Evolutionary conservation across 2,329 filamentous ascomycete genomes (phyloP), one percentile per base, ranked within the genome.

Genomic region (Balansia obtecta): DNA sequence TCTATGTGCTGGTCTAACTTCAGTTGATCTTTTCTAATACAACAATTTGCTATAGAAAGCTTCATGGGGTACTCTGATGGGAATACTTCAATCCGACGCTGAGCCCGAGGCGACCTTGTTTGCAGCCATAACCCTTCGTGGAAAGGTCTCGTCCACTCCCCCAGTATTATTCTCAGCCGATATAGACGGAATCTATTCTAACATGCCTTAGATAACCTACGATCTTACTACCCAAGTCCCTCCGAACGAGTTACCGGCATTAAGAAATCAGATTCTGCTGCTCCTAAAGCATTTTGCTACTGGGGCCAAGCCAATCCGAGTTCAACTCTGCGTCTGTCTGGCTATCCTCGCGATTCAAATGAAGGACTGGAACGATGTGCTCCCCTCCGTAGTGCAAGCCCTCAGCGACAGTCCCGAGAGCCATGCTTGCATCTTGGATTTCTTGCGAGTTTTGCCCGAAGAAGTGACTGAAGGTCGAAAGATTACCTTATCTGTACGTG

Each of bases 391-490:
- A 46, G 86, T 95, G 49, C 77, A 82, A 50, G 79, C 86, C 42
- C 79, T 97, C 51, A 85, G 86, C 57, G 80, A 79, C 65, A 85
- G 86, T 62, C 80, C 85, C 53, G 81, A 83, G 63, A 88, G 85
- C 65, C 82, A 93, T 61, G 82, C 89, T 57, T 93, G 86, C 67
- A 86, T 97, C 61, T 76, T 98, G 63, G 93, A 98, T 68, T 98
- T 98, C 68, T 77, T 98, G 57, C 89, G 88, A 68, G 90, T 98
- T 61, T 82, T 98, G 57, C 93, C 93, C 51, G 93, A 98, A 76
- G 93, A 98, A 78, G 93, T 98, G 64, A 97, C 88, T 60, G 91
- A 98, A 77, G 93, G 93, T 72, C 88, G 93, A 72, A 98, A 97
- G 75, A 96, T 98, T 78, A 95, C 89, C 77, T 79, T 98, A 72